Conservation (phyloP, 2,329 filamentous ascomycete genomes). For the Colletotrichum liaoningense region DNA sequence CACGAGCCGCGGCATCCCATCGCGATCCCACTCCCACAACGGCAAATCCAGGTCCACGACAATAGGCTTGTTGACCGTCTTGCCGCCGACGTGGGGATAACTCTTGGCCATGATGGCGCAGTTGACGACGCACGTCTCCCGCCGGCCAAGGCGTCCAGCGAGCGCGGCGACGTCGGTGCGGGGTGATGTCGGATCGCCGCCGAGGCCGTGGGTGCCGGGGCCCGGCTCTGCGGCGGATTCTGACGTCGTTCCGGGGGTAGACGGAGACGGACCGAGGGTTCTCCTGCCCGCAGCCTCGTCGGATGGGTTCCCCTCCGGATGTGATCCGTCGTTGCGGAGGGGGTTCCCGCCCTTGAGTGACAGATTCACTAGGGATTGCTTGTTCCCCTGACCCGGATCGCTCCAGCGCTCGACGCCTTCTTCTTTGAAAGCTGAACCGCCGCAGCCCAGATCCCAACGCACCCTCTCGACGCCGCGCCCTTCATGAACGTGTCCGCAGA, state of each 20-base stretch:
- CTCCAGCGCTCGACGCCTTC: conserved; percentile 60
- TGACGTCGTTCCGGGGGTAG: no score
- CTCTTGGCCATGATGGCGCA: conserved; percentile 78
- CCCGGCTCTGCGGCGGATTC: conserved; percentile 33
- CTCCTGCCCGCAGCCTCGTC: no score
- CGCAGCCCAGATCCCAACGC: conserved; percentile 63
- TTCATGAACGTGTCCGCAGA: conserved; percentile 81
- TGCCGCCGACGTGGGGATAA: conserved; percentile 71
- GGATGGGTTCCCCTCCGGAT: not conserved
- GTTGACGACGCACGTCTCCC: conserved; percentile 84
- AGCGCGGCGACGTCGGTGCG: conserved; percentile 55
- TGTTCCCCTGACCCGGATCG: conserved; percentile 69
- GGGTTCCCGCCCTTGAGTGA: conserved; percentile 55
- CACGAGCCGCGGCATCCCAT: not conserved
- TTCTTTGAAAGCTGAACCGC: conserved; percentile 58
- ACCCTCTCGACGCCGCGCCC: conserved; percentile 73
- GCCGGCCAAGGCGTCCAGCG: conserved; percentile 56
- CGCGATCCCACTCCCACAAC: conserved; percentile 54
- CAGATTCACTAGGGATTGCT: conserved; percentile 73
- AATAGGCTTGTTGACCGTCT: conserved; percentile 80
- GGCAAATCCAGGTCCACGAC: conserved; percentile 85
- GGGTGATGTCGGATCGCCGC: conserved; percentile 52
- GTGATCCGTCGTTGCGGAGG: conserved; percentile 60
- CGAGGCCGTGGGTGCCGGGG: conserved; percentile 50
- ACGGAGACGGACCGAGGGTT: no score